These are phyloP conservation scores for Phylloporus rhodoxanthus DNA, from an alignment of 768 basidiomycete genomes.

Conservation along the genomic window DNA sequence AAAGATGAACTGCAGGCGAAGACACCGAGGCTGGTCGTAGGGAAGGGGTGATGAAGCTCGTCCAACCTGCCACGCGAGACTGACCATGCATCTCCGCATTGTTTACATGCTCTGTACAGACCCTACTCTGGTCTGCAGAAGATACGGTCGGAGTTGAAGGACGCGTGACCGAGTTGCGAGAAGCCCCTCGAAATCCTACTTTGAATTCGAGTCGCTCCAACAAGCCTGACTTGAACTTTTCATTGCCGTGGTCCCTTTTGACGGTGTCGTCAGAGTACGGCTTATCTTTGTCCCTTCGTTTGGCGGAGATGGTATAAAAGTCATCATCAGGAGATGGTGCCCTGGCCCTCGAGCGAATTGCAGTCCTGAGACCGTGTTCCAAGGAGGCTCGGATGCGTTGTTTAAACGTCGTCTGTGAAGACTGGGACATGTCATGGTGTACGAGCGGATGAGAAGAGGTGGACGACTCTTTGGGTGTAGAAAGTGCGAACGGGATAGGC, in stretches of 20 bases:
- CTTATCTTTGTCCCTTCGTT: conserved; percentile 40
- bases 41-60: conserved; percentile 60
- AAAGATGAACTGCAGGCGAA: conserved; percentile 64
- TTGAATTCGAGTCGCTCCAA: conserved; percentile 45
- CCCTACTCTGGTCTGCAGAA: conserved; percentile 19
- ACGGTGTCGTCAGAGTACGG: conserved; percentile 26
- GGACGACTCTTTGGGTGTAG: conserved; percentile 37
- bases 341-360: conserved; percentile 52
- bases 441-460: conserved; percentile 24
- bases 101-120: conserved; percentile 27
- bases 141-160: conserved; percentile 37
- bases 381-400: conserved; percentile 59
- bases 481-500: conserved; percentile 34
- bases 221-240: conserved; percentile 42
- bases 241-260: conserved; percentile 29
- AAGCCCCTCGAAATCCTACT: conserved; percentile 44
- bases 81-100: conserved; percentile 35
- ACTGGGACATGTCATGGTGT: conserved; percentile 33
- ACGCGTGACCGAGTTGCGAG: conserved; percentile 37
- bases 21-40: conserved; percentile 68
- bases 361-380: conserved; percentile 60
- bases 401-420: conserved; percentile 48
- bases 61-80: conserved; percentile 47
- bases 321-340: conserved; percentile 34
- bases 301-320: conserved; percentile 39